Conservation (phyloP, 495 filamentous ascomycete species). For the Penicillium manginii region DNA sequence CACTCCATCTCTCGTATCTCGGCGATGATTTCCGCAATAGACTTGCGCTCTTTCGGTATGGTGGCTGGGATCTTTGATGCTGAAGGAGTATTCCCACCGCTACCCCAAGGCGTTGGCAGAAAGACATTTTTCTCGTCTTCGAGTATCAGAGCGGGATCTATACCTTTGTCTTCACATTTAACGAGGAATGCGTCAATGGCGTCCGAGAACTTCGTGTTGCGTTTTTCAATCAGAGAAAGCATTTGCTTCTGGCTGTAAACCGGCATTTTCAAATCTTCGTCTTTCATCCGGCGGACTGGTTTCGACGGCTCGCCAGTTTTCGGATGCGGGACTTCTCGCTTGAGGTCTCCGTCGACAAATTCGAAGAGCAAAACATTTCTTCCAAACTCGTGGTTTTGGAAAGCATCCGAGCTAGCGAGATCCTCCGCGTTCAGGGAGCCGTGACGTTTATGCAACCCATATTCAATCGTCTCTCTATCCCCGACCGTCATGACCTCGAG, state of each 20-base stretch:
- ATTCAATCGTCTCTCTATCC: conserved; percentile 42
- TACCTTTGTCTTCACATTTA: conserved; percentile 62
- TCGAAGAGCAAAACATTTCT: conserved; percentile 84
- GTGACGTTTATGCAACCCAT: conserved; percentile 17
- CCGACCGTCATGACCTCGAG: conserved; percentile 78
- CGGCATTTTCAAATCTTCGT: conserved; percentile 90
- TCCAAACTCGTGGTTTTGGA: conserved; percentile 36
- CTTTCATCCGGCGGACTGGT: conserved; percentile 62
- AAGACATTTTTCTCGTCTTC: conserved; percentile 47
- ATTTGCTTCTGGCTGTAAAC: conserved; percentile 93
- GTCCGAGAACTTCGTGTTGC: conserved; percentile 81
- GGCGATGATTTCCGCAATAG: conserved; percentile 80
- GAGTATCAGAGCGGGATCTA: conserved; percentile 71
- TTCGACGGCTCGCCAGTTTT: conserved; percentile 74
- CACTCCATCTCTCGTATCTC: conserved; percentile 82
- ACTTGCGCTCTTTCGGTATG: conserved; percentile 83
- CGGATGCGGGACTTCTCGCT: conserved; percentile 69
- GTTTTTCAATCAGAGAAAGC: conserved; percentile 86
- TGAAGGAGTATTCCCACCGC: conserved; percentile 51
- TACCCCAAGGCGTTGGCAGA: conserved; percentile 55
- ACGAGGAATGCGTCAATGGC: conserved; percentile 80
- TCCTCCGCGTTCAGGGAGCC: conserved; percentile 32
- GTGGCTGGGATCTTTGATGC: conserved; percentile 52
- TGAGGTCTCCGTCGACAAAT: conserved; percentile 89
- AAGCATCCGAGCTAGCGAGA: conserved; percentile 32